phyloP scores from a whole-genome alignment of 2,329 filamentous ascomycete species.

The Madurella mycetomatis region DNA sequence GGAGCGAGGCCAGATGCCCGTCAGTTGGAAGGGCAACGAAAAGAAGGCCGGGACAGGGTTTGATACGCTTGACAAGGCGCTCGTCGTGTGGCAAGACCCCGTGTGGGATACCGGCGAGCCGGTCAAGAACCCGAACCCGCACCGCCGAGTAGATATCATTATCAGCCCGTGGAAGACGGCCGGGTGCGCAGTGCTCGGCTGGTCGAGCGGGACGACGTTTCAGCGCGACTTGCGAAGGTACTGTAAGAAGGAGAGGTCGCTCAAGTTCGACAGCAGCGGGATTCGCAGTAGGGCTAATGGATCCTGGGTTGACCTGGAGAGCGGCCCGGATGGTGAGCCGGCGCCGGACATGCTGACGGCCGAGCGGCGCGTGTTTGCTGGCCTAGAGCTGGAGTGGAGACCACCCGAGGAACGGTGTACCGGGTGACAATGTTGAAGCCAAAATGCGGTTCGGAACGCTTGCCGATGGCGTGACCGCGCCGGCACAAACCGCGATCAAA shows the following conservation, averaged over 20 bases:
- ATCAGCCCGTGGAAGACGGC: conserved; percentile 82
- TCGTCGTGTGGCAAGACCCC: conserved; percentile 87
- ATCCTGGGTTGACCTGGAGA: conserved; percentile 67
- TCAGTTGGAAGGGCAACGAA: conserved; percentile 48
- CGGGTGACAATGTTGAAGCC: conserved; percentile 36
- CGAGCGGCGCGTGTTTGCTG: conserved; percentile 75
- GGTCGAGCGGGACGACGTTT: conserved; percentile 86
- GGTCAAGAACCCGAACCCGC: conserved; percentile 64
- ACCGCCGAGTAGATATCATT: conserved; percentile 89
- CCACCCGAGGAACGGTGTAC: conserved; percentile 65
- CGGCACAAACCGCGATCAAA: conserved; percentile 2
- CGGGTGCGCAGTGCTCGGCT: conserved; percentile 83
- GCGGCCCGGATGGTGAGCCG: conserved; percentile 39
- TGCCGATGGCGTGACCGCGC: conserved; percentile 15
- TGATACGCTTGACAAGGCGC: conserved; percentile 83
- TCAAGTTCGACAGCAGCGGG: conserved; percentile 91
- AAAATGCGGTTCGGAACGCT: neutral
- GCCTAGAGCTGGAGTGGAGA: conserved; percentile 65
- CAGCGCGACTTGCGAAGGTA: conserved; percentile 80
- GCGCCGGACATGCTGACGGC: conserved; percentile 66
- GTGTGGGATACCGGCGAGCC: conserved; percentile 37
- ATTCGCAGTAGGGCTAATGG: conserved; percentile 65
- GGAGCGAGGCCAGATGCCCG: conserved; percentile 62
- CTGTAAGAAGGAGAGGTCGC: conserved; percentile 63
- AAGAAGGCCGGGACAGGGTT: conserved; percentile 58